Evolutionary conservation across 805 yeast species (phyloP).

Genomic region (Jamesozyma lodderae): DNA sequence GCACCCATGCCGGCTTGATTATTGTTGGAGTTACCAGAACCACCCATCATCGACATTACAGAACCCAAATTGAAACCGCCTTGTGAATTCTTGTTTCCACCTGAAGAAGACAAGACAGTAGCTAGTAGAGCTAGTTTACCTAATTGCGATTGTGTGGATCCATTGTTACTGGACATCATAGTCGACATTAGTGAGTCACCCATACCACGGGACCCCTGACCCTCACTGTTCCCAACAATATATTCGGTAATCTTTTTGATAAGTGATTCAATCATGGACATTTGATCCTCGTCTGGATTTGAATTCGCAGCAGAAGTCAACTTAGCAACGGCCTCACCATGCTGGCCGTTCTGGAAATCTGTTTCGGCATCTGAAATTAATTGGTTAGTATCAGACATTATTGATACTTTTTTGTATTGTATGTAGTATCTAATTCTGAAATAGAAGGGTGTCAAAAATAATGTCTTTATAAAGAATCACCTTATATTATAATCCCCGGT

Average conservation of each 20-base stretch:
- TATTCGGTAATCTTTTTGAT: slow-evolving; percentile 16
- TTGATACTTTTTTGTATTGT: background rate
- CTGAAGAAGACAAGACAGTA: slow-evolving; percentile 13
- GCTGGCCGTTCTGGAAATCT: slow-evolving; percentile 17
- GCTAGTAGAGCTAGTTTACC: slow-evolving; percentile 26
- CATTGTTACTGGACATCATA: slow-evolving; percentile 15
- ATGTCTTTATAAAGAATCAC: too few species aligned
- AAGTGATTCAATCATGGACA: slow-evolving; percentile 18
- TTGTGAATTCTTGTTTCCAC: slow-evolving; percentile 1
- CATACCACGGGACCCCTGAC: slow-evolving; percentile 11
- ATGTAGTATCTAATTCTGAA: background rate
- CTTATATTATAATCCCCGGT: too few species aligned
- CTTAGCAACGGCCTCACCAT: slow-evolving; percentile 22
- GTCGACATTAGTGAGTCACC: slow-evolving; percentile 19
- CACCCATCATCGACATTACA: slow-evolving; percentile 18
- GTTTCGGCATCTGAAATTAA: slow-evolving; percentile 18
- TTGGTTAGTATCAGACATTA: slow-evolving; percentile 11
- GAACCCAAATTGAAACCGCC: slow-evolving; percentile 18
- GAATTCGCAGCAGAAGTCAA: slow-evolving; percentile 22
- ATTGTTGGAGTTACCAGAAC: slow-evolving; percentile 5
- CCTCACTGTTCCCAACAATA: slow-evolving; percentile 9
- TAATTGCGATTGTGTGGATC: slow-evolving; percentile 21
- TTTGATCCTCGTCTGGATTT: slow-evolving; percentile 18
- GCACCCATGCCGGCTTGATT: slow-evolving; percentile 13
- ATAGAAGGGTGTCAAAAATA: too few species aligned